phyloP scores from a whole-genome alignment of 2,329 filamentous ascomycete genomes.

The Pyrenochaeta sp. region DNA sequence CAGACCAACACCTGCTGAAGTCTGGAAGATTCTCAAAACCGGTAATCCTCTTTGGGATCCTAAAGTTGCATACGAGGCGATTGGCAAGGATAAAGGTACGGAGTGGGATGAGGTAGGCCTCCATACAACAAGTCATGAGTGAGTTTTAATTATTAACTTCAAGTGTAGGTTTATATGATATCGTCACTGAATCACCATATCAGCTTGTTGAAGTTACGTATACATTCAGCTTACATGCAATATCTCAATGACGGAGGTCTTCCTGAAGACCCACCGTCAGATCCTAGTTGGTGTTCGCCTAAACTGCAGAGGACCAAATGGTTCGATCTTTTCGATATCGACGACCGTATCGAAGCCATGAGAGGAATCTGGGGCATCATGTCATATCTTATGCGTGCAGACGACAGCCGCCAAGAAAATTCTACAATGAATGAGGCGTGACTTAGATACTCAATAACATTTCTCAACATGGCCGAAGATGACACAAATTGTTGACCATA shows the following conservation, averaged over 20 bases:
- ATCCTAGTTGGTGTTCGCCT: slow-evolving; percentile 59
- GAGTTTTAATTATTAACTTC: slow-evolving; percentile 14
- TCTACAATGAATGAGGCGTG: slow-evolving; percentile 10
- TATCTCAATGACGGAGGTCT: slow-evolving; percentile 58
- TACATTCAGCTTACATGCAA: slow-evolving; percentile 66
- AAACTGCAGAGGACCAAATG: slow-evolving; percentile 64
- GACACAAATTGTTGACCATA: neutral
- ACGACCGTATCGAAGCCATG: slow-evolving; percentile 65
- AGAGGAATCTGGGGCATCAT: slow-evolving; percentile 66
- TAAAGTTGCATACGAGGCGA: slow-evolving; percentile 63
- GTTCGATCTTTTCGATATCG: slow-evolving; percentile 65
- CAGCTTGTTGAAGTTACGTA: slow-evolving; percentile 65
- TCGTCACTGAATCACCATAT: slow-evolving; percentile 71
- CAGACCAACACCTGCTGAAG: slow-evolving; percentile 57
- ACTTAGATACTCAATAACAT: neutral
- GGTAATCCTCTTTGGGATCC: slow-evolving; percentile 65
- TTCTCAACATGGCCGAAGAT: neutral
- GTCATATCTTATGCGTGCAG: slow-evolving; percentile 57
- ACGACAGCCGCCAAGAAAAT: slow-evolving; percentile 7
- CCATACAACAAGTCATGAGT: neutral
- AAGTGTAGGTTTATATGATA: slow-evolving; percentile 65
- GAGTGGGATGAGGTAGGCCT: slow-evolving; percentile 63
- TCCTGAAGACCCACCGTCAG: slow-evolving; percentile 30
- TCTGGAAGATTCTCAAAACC: slow-evolving; percentile 63
- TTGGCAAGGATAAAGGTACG: slow-evolving; percentile 60